These are phyloP conservation scores for Ustilago xerochloae DNA, from an alignment of 1,284 basidiomycete species.

Conservation along the genomic window DNA sequence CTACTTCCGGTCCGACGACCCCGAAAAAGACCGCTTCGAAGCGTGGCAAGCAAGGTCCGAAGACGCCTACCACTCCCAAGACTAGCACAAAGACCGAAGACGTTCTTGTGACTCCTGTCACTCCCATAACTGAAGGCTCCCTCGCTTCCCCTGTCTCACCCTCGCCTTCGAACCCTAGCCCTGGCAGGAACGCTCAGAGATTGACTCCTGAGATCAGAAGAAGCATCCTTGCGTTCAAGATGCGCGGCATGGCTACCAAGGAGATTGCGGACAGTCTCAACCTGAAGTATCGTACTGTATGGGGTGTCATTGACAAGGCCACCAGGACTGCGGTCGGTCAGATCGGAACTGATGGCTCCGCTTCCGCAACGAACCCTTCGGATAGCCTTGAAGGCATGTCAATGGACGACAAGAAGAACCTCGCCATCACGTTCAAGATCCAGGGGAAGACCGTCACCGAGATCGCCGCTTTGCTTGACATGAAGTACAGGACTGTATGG, in stretches of 20 bases:
- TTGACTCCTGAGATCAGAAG: not conserved
- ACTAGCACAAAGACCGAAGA: conserved; percentile 4
- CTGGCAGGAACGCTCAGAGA: not conserved
- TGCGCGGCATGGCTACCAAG: conserved; percentile 10
- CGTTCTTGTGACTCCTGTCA: not conserved
- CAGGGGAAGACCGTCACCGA: conserved; percentile 11
- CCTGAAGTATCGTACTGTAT: conserved; percentile 19
- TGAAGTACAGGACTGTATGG: conserved; percentile 28
- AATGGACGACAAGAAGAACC: conserved; percentile 17
- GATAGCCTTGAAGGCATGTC: no score
- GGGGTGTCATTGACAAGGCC: conserved; percentile 3
- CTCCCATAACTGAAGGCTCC: not conserved
- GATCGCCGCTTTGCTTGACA: conserved; percentile 17
- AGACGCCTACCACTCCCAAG: conserved; percentile 1
- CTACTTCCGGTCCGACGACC: conserved; percentile 1
- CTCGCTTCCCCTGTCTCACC: not conserved
- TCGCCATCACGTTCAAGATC: conserved; percentile 18
- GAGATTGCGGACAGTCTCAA: conserved; percentile 9
- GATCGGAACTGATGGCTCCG: no score
- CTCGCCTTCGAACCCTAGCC: not conserved
- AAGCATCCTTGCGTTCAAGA: conserved; percentile 15
- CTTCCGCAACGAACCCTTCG: no score
- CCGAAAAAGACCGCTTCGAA: conserved; percentile 1
- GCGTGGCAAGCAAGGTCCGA: not conserved
- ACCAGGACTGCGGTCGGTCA: no score